Base-by-base conservation (phyloP, 495 filamentous ascomycete species). In the Amniculicola lignicola region DNA sequence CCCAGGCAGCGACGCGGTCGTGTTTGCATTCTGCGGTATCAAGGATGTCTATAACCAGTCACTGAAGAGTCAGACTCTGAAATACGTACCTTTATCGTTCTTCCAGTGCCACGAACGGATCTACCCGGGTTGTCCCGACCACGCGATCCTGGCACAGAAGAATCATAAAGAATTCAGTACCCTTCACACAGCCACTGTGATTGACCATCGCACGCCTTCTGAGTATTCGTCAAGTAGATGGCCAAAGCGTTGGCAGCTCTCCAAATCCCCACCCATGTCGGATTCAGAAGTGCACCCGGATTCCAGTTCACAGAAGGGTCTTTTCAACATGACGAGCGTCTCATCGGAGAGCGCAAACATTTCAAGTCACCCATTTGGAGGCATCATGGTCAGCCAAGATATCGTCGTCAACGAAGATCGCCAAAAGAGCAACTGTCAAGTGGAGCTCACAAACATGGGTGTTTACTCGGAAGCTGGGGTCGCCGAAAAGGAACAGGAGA, bases 61-160 rank as follows among this genome's bases (percentile, higher is more conserved):
- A 10, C 22, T 57, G 66, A 77, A 63, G 61, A 70, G 39, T 58
- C 67, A 27, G 70, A 73, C 43, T 54, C 72, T 55, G 56, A 73
- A 45, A 68, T 72, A 68, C 46, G 71, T 72, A 1, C 80, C 82
- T 1, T 68, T 81, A 25, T 75, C 74, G 12, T 77, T 84, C 51
- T 84, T 83, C 74, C 74, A 74, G 35, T 67, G 71, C 23, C 76
- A 79, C 48, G 79, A 83, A 57, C 79, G 81, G 45, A 70, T 77
- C 7, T 78, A 82, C 67, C 68, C 71, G 25, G 68, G 64, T 36
- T 61, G 73, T 27, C 69, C 72, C 0, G 79, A 83, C 53, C 74
- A 76, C 18, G 74, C 74, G 2, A 71, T 74, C 0, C 78, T 85
- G 48, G 72, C 73, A 0, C 73, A 74, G 19, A 75, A 77, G 37